Percentiles rank a stretch among this genome's conserved stretches.
Conservation (phyloP, 169 alveolate species). For the Fabrea salina region DNA sequence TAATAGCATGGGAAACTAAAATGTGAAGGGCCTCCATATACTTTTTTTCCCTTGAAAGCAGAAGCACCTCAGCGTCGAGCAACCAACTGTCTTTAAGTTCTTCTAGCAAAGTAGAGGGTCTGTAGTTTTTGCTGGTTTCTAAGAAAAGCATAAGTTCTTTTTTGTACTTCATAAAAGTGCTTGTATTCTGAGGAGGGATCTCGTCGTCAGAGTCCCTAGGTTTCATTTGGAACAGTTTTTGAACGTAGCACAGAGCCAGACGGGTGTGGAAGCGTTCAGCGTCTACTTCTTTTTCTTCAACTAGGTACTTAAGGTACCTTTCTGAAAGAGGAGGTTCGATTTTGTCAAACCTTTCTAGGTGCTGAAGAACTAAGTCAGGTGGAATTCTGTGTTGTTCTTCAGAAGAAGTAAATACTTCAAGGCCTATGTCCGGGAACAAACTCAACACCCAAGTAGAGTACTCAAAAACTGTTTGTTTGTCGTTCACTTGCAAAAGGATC, state of each 20-base stretch:
- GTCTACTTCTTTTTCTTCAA: constrained; percentile 4
- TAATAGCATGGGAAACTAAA: constrained; percentile 12
- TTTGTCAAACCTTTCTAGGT: not conserved
- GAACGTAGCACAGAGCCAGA: constrained; percentile 20
- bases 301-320: constrained; percentile 4
- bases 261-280: constrained; percentile 33
- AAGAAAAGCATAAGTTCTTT: not conserved
- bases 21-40: constrained; percentile 21
- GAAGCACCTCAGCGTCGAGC: constrained; percentile 28
- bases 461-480: not conserved
- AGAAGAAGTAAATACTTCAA: constrained; percentile 24
- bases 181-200: not conserved
- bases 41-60: not conserved
- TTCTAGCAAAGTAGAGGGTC: not conserved
- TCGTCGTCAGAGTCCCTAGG: constrained; percentile 9
- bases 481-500: not conserved
- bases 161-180: constrained; percentile 11
- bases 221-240: not conserved
- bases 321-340: not conserved
- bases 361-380: constrained; percentile 12
- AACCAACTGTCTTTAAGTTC: constrained; percentile 26
- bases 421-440: constrained; percentile 2
- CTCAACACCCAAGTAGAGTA: constrained; percentile 18
- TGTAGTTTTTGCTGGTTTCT: not conserved
- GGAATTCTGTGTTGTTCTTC: constrained; percentile 2